Percentiles rank a stretch among this genome's conserved stretches.
Conservation (phyloP, 257 asterid genomes). For the Solanum raphanifolium region DNA sequence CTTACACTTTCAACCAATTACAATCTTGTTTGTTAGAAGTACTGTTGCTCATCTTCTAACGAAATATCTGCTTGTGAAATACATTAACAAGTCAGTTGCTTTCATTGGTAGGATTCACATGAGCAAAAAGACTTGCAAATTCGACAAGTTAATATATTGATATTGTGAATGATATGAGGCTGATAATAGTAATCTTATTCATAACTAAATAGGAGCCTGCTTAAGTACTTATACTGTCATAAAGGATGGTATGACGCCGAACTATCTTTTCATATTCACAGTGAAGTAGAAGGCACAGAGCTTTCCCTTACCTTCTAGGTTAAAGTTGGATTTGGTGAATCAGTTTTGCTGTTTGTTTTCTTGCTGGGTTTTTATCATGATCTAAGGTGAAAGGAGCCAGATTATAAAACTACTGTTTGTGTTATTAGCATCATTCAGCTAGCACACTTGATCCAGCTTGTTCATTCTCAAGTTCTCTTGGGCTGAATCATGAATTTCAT, state of each 20-base stretch:
- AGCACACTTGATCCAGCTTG: not conserved
- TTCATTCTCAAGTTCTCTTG: not conserved
- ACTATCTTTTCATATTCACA: not conserved
- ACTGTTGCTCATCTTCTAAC: not conserved
- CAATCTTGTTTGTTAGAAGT: not conserved
- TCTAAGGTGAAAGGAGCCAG: not conserved
- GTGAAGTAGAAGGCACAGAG: not conserved
- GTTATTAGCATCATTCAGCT: conserved; percentile 1
- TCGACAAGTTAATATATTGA: not conserved
- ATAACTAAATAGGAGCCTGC: not conserved
- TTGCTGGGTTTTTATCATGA: not conserved
- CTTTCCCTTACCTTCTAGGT: not conserved
- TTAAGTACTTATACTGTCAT: not conserved
- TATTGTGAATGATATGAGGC: not conserved
- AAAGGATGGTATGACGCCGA: not conserved
- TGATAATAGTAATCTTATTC: not conserved
- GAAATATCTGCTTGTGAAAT: not conserved
- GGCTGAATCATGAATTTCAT: not conserved
- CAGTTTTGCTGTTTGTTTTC: not conserved
- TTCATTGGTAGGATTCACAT: not conserved
- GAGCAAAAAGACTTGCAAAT: not conserved
- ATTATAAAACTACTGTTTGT: not conserved
- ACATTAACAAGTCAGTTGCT: not conserved
- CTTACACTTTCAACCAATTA: not conserved
- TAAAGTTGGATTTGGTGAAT: not conserved